Conservation (phyloP, 495 filamentous ascomycete species). For the Penicillium riverlandense region DNA sequence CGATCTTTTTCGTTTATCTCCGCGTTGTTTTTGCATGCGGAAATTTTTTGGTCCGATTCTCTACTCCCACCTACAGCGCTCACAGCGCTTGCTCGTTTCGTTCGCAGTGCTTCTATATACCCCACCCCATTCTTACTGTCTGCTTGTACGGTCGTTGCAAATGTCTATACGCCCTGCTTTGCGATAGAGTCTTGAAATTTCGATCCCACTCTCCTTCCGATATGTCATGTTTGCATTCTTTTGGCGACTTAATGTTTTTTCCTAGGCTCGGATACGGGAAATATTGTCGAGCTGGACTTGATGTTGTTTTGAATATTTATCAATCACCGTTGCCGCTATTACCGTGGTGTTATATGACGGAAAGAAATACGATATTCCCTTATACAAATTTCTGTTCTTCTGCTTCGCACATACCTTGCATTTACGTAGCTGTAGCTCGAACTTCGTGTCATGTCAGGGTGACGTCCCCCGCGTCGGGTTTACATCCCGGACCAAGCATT, state of each 20-base stretch:
- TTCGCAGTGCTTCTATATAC: neutral
- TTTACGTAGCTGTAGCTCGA: no score
- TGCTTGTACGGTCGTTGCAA: neutral
- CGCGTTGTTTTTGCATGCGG: neutral
- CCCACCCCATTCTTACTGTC: neutral
- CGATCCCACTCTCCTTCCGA: neutral
- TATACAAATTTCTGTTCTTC: no score
- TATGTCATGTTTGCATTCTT: neutral
- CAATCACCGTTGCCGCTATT: no score
- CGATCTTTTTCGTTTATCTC: neutral
- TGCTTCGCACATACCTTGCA: no score
- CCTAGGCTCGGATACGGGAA: neutral
- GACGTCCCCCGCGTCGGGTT: constrained; percentile 4
- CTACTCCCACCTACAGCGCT: neutral
- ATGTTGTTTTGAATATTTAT: neutral
- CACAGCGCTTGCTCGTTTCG: neutral
- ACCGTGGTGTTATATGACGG: no score
- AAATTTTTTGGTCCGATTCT: neutral
- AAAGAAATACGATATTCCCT: no score
- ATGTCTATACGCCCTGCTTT: neutral
- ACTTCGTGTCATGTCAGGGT: constrained; percentile 2
- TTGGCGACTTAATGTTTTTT: neutral
- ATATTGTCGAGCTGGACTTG: neutral
- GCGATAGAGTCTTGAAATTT: neutral
- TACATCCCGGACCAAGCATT: neutral